phyloP scores from a whole-genome alignment of 768 basidiomycete species.

The Lactarius hengduanensis region DNA sequence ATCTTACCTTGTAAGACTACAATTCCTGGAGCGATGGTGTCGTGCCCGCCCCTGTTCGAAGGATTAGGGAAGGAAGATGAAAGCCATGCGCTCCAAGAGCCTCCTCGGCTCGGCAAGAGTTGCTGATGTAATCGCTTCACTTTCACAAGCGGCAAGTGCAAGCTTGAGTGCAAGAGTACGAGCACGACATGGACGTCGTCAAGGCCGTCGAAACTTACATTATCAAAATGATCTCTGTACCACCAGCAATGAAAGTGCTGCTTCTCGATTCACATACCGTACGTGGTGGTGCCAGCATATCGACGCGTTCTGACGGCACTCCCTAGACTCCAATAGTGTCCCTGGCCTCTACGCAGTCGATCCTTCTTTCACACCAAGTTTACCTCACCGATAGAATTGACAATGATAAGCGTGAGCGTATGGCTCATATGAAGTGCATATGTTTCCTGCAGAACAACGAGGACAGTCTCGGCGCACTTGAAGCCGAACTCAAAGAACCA shows the following conservation, averaged over 20 bases:
- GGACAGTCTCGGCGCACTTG: constrained; percentile 79
- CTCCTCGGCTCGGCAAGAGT: neutral
- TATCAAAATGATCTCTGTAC: constrained; percentile 81
- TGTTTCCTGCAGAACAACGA: constrained; percentile 87
- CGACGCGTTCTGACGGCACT: neutral
- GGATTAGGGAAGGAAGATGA: neutral
- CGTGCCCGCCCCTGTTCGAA: neutral
- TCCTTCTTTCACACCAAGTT: constrained; percentile 90
- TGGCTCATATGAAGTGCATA: constrained; percentile 97
- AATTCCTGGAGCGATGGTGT: neutral
- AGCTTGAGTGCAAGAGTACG: neutral
- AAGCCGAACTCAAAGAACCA: constrained; percentile 81
- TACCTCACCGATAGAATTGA: constrained; percentile 98
- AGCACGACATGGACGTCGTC: constrained; percentile 77
- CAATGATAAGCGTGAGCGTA: constrained; percentile 85
- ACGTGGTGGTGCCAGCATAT: constrained; percentile 30
- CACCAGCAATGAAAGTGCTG: constrained; percentile 91
- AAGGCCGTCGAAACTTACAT: constrained; percentile 96
- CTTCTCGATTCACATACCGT: constrained; percentile 94
- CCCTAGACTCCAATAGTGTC: constrained; percentile 95
- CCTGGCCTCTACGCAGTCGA: constrained; percentile 90
- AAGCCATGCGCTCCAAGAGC: neutral
- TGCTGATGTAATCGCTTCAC: neutral
- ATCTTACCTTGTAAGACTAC: neutral
- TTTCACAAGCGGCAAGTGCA: neutral